Percentiles rank a stretch among this genome's conserved stretches.
Conservation (phyloP, 1,284 basidiomycete species). For the Ganoderma boninense region DNA sequence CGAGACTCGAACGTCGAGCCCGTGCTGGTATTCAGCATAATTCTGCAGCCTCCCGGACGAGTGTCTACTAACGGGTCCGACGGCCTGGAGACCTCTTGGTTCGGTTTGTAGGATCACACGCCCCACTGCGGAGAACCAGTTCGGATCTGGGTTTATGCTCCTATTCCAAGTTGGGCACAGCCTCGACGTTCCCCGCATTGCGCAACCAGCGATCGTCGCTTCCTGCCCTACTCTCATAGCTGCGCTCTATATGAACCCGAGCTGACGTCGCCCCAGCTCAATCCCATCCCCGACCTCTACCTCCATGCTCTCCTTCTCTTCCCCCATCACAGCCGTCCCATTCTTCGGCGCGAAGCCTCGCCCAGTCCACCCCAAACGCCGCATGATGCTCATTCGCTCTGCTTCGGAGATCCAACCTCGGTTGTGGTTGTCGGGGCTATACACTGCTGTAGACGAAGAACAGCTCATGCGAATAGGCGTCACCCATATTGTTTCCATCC, state of each 20-base stretch:
- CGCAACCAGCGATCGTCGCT: constrained; percentile 21
- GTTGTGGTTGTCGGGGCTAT: constrained; percentile 71
- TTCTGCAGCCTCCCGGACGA: not conserved
- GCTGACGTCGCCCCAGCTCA: constrained; percentile 6
- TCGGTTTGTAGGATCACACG: constrained; percentile 21
- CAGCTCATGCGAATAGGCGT: constrained; percentile 51
- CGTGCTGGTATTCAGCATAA: not conserved
- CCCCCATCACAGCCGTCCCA: constrained; percentile 23
- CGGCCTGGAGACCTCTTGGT: not conserved
- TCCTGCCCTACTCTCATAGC: not conserved
- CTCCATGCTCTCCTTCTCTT: constrained; percentile 33
- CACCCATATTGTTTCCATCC: constrained; percentile 50
- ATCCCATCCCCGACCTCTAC: constrained; percentile 13
- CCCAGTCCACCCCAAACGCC: constrained; percentile 23
- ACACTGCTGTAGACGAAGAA: constrained; percentile 57
- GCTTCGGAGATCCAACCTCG: constrained; percentile 58
- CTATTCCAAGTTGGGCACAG: constrained; percentile 2
- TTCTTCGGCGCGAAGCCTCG: constrained; percentile 22
- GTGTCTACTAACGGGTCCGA: not conserved
- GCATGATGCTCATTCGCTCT: constrained; percentile 21
- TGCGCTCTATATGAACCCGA: constrained; percentile 8
- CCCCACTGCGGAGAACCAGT: constrained; percentile 17
- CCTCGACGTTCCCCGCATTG: constrained; percentile 11
- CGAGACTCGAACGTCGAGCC: not conserved
- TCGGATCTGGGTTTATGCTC: not conserved